Evolutionary conservation across 352 stramenopile species (phyloP).

Genomic region (Peronosclerospora sorghi): DNA sequence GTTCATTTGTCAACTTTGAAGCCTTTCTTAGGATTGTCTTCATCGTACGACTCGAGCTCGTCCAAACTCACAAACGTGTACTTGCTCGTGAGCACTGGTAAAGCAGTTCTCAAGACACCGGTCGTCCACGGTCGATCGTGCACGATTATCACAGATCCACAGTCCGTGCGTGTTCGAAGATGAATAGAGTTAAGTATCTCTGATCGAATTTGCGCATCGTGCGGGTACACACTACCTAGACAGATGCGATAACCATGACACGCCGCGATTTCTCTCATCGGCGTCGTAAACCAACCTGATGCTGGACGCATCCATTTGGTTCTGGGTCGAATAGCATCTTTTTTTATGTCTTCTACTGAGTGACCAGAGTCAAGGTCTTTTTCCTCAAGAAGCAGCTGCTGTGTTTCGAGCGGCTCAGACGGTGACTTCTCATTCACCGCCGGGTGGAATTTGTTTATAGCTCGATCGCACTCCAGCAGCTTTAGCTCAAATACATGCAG

Average conservation of each 20-base stretch:
- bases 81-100: slow-evolving; percentile 40
- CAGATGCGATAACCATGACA: slow-evolving; percentile 78
- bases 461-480: slow-evolving; percentile 61
- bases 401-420: slow-evolving; percentile 2
- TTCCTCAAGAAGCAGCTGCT: slow-evolving; percentile 18
- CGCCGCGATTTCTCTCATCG: slow-evolving; percentile 59
- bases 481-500: slow-evolving; percentile 78
- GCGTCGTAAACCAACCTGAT: slow-evolving; percentile 76
- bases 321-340: neutral
- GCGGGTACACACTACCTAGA: slow-evolving; percentile 77
- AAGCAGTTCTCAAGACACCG: slow-evolving; percentile 43
- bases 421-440: neutral
- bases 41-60: slow-evolving; percentile 30
- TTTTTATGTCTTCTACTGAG: neutral
- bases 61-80: slow-evolving; percentile 63
- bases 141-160: slow-evolving; percentile 73
- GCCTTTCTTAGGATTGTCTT: slow-evolving; percentile 12
- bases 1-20: no score
- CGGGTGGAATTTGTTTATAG: slow-evolving; percentile 38
- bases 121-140: slow-evolving; percentile 77
- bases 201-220: slow-evolving; percentile 76
- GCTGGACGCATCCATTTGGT: slow-evolving; percentile 70
- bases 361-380: slow-evolving; percentile 1
- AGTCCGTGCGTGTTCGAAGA: slow-evolving; percentile 39
- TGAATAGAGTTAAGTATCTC: slow-evolving; percentile 56